Evolutionary conservation across 108 stramenopile genomes (phyloP).

Genomic region (Mayamaea pseudoterrestris): DNA sequence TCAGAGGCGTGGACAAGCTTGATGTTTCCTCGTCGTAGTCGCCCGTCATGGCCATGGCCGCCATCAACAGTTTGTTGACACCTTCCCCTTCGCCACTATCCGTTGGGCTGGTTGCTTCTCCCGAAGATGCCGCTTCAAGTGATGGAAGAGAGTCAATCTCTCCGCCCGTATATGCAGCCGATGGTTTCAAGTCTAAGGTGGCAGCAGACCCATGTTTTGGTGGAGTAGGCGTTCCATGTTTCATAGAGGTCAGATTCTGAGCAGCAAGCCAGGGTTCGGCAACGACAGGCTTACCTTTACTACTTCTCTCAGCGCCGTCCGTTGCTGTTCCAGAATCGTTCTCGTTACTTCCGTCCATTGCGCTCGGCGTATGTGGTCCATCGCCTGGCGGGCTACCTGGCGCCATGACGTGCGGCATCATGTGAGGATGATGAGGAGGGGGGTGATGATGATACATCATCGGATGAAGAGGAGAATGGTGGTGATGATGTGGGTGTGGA

Average conservation of each 20-base stretch:
- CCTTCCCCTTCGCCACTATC: constrained; percentile 14
- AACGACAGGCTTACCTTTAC: no score
- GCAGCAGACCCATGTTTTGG: constrained; percentile 5
- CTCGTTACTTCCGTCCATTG: not conserved
- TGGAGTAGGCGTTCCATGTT: constrained; percentile 26
- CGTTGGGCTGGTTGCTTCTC: constrained; percentile 2
- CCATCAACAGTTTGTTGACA: constrained; percentile 34
- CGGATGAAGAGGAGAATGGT: no score
- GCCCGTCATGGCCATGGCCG: constrained; percentile 49
- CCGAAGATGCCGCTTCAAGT: not conserved
- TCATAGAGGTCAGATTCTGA: constrained; percentile 58
- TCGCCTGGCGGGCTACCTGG: no score
- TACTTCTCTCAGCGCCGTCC: no score
- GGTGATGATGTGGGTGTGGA: no score
- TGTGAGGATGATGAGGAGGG: no score
- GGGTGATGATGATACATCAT: no score
- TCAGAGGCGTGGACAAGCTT: no score
- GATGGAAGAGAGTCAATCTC: not conserved
- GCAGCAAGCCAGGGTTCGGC: constrained; percentile 53
- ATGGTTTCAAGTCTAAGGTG: constrained; percentile 20
- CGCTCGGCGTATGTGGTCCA: constrained; percentile 2
- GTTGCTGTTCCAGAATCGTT: no score
- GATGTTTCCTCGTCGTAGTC: no score
- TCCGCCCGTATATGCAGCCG: constrained; percentile 6
- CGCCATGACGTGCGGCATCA: no score